A percentile compares a stretch with the other conserved stretches of the same genome.
Evolutionary conservation across 768 basidiomycete genomes (phyloP).

Genomic region (Tubosaeta sp.): DNA sequence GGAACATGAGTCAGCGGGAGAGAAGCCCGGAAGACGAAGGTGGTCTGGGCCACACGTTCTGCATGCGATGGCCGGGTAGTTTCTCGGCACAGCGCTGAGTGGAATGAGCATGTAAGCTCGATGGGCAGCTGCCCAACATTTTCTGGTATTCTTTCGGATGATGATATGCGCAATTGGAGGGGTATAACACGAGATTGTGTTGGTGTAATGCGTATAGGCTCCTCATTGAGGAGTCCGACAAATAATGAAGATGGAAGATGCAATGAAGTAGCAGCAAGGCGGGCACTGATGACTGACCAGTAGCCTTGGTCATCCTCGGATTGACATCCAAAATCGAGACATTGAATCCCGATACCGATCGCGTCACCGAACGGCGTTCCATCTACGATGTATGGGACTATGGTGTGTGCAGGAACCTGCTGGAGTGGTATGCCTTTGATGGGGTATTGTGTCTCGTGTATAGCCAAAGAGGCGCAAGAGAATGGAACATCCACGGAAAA

Average conservation of each 20-base stretch:
- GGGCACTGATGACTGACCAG: constrained; percentile 46
- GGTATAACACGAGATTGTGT: constrained; percentile 62
- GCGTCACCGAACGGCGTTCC: constrained; percentile 73
- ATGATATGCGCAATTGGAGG: constrained; percentile 41
- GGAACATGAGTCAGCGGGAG: constrained; percentile 45
- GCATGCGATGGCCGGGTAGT: background rate
- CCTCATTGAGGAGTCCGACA: constrained; percentile 14
- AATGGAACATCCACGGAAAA: constrained; percentile 44
- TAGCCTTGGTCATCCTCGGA: constrained; percentile 31
- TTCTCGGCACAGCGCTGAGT: background rate
- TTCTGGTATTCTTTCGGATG: constrained; percentile 27
- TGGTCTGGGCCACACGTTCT: background rate
- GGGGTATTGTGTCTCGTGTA: background rate
- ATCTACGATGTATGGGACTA: constrained; percentile 65
- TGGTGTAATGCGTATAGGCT: constrained; percentile 45
- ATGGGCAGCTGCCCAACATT: constrained; percentile 37
- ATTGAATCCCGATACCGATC: constrained; percentile 60
- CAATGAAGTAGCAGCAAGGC: background rate
- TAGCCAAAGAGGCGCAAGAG: background rate
- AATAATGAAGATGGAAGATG: constrained; percentile 15
- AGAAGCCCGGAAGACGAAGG: constrained; percentile 29
- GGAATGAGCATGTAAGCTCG: constrained; percentile 31
- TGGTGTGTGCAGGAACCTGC: constrained; percentile 49
- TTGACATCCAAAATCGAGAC: constrained; percentile 23
- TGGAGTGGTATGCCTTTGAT: constrained; percentile 23